Evolutionary conservation across 2,329 filamentous ascomycete species (phyloP), one percentile per base, ranked within the genome.

Genomic region (Diplodia seriata): DNA sequence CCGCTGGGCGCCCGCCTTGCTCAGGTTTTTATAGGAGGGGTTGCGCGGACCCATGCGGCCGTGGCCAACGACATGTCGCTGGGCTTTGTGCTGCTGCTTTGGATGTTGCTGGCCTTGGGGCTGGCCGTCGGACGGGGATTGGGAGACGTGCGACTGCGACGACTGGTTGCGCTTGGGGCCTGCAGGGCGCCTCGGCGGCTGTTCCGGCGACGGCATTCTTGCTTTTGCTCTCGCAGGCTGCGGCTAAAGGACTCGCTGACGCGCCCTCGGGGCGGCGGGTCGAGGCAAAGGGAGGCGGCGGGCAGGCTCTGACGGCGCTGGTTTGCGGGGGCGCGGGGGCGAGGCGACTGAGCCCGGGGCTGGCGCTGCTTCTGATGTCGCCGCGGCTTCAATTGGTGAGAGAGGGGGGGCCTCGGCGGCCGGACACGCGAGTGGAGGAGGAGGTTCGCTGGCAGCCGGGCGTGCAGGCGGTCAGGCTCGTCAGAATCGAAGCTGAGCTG

Each of bases 31-130:
- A 66, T 75, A 73, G 36, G 80, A 81, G 14, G 74, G 69, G 67
- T 81, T 81, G 68, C 79, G 71, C 70, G 75, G 76, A 69, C 70
- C 73, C 68, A 81, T 73, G 73, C 79, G 78, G 67, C 71, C 69
- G 59, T 76, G 74, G 73, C 77, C 78, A 51, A 80, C 79, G 70
- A 81, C 77, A 74, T 81, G 78, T 71, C 77, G 77, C 72, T 74
- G 74, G 61, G 72, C 73, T 69, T 80, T 79, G 72, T 75, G 74
- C 69, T 74, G 74, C 68, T 73, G 70, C 47, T 49, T 29, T 53
- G 54, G 54, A 50, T 63, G 66, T 14, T 47, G 56, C 49, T 54
- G 57, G 49, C 72, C 71, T 62, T 69, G 61, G n/a, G 68, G 55
- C 61, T 70, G 68, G 40, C 68, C 68, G 67, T 80, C 77, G 63